Conservation (phyloP, 495 filamentous ascomycete genomes). For the Penicillium cosmopolitanum region DNA sequence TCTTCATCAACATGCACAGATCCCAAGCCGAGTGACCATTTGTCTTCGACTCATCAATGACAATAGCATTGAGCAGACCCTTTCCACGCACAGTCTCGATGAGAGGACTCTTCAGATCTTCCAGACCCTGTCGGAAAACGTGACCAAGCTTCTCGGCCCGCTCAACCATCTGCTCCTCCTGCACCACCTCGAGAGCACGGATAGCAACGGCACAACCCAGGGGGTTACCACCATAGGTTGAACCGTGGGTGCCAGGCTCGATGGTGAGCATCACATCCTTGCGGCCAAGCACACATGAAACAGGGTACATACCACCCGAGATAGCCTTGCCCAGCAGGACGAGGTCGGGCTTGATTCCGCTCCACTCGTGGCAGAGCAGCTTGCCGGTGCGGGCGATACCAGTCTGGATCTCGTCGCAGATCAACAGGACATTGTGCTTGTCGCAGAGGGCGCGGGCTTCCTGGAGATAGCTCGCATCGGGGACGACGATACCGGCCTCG, state of each 20-base stretch:
- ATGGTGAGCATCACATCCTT: constrained; percentile 97
- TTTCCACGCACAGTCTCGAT: constrained; percentile 88
- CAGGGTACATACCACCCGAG: constrained; percentile 97
- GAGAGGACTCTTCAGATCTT: constrained; percentile 71
- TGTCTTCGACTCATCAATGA: constrained; percentile 90
- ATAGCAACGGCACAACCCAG: constrained; percentile 97
- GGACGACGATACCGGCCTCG: constrained; percentile 96
- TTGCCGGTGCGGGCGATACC: constrained; percentile 93
- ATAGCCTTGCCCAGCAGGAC: constrained; percentile 96
- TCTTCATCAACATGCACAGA: constrained; percentile 92
- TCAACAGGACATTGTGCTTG: constrained; percentile 90
- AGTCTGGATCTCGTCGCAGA: constrained; percentile 99
- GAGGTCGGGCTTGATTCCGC: constrained; percentile 91
- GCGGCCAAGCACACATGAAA: constrained; percentile 87
- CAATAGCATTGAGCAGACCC: constrained; percentile 92
- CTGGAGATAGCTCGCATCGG: constrained; percentile 83
- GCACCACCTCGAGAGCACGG: constrained; percentile 89
- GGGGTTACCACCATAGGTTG: constrained; percentile 96
- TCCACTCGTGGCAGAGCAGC: constrained; percentile 93
- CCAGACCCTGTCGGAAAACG: constrained; percentile 79
- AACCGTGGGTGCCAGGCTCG: constrained; percentile 95
- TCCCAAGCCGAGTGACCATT: constrained; percentile 94
- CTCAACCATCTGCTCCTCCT: constrained; percentile 86
- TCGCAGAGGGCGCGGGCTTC: constrained; percentile 86
- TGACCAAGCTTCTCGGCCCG: constrained; percentile 79